Evolutionary conservation across 2,329 filamentous ascomycete species (phyloP).

Genomic region (Colletotrichum tanaceti): DNA sequence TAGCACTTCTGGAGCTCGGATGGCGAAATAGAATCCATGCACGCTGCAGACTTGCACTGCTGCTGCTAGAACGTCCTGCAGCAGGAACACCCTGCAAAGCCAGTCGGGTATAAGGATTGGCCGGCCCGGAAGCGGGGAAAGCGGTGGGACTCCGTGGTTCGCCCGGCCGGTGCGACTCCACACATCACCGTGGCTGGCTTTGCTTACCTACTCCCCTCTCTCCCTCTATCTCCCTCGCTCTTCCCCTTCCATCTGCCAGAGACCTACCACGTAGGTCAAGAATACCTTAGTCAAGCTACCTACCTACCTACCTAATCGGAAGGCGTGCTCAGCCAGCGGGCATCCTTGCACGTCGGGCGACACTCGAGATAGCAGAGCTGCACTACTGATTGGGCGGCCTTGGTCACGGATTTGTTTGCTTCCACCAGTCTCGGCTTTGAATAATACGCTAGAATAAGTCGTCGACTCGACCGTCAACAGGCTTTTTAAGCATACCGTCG

Average conservation of each 20-base stretch:
- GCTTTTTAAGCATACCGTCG: not conserved
- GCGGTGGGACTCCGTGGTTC: slow-evolving; percentile 6
- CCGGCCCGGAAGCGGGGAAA: slow-evolving; percentile 37
- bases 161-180: slow-evolving; percentile 27
- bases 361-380: slow-evolving; percentile 4
- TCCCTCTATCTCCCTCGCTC: not conserved
- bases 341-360: slow-evolving; percentile 4
- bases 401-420: not conserved
- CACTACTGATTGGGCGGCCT: not conserved
- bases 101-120: slow-evolving; percentile 39
- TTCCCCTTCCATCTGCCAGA: not conserved
- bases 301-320: not conserved
- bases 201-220: not conserved
- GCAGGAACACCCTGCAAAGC: slow-evolving; percentile 26
- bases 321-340: slow-evolving; percentile 3
- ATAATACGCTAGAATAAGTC: not conserved
- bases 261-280: slow-evolving; percentile 8
- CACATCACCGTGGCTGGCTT: slow-evolving; percentile 32
- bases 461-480: not conserved
- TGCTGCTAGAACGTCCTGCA: slow-evolving; percentile 21
- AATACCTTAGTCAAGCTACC: not conserved
- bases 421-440: not conserved
- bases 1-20: slow-evolving; percentile 39
- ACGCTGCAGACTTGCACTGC: no score
- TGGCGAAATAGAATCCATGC: slow-evolving; percentile 38